phyloP scores from a whole-genome alignment of 2,329 filamentous ascomycete genomes.

The Colletotrichum eleusines region DNA sequence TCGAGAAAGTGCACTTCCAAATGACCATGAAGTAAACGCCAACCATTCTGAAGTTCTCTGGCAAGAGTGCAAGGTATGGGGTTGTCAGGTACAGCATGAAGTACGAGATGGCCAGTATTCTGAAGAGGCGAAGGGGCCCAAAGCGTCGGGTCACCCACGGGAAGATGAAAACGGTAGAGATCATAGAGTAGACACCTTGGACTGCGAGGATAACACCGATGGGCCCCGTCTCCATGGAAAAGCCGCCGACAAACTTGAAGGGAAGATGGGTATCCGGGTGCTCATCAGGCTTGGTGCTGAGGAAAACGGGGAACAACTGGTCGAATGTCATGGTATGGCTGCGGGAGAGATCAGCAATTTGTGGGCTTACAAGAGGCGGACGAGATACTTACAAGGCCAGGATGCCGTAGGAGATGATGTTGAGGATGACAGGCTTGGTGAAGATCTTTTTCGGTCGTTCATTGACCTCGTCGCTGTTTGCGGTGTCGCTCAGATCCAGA shows the following conservation, averaged over 20 bases:
- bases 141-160: slow-evolving; percentile 80
- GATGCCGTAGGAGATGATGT: slow-evolving; percentile 91
- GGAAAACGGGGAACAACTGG: slow-evolving; percentile 90
- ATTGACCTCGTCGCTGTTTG: slow-evolving; percentile 13
- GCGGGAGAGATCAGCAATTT: slow-evolving; percentile 43
- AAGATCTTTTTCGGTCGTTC: slow-evolving; percentile 68
- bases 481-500: slow-evolving; percentile 47
- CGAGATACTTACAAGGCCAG: slow-evolving; percentile 84
- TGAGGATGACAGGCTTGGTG: slow-evolving; percentile 85
- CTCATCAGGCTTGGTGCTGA: slow-evolving; percentile 74
- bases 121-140: slow-evolving; percentile 85
- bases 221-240: slow-evolving; percentile 83
- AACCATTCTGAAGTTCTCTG: slow-evolving; percentile 75
- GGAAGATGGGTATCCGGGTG: slow-evolving; percentile 67
- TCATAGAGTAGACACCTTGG: slow-evolving; percentile 90
- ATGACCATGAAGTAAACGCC: slow-evolving; percentile 84
- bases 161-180: slow-evolving; percentile 87
- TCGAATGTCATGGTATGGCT: slow-evolving; percentile 98
- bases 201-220: slow-evolving; percentile 91
- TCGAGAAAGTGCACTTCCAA: slow-evolving; percentile 93
- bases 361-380: slow-evolving; percentile 21
- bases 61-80: slow-evolving; percentile 89
- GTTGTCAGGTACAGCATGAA: slow-evolving; percentile 88
- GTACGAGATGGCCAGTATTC: slow-evolving; percentile 83
- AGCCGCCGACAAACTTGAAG: slow-evolving; percentile 90